Percentiles rank a stretch among this genome's conserved stretches.
phyloP scores from a whole-genome alignment of 768 basidiomycete genomes.

The Pleurotus platypus region DNA sequence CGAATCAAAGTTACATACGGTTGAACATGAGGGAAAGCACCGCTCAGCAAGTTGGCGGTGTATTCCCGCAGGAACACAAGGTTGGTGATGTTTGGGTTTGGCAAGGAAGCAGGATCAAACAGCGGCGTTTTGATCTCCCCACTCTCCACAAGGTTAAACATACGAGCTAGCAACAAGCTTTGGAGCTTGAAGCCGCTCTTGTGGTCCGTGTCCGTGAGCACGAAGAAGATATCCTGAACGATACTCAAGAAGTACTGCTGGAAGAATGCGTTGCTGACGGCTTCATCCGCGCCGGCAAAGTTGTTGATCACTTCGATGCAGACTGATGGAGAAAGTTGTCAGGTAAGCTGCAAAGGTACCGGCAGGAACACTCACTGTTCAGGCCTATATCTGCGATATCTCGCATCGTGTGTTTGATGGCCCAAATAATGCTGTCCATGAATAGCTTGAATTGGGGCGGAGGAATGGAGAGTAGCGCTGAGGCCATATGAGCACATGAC shows the following conservation, averaged over 20 bases:
- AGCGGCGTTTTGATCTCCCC: slow-evolving; percentile 79
- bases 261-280: slow-evolving; percentile 90
- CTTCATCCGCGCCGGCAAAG: slow-evolving; percentile 75
- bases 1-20: slow-evolving; percentile 43
- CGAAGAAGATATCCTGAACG: slow-evolving; percentile 95
- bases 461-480: slow-evolving; percentile 81
- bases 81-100: slow-evolving; percentile 74
- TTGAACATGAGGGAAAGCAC: slow-evolving; percentile 91
- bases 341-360: slow-evolving; percentile 10
- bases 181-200: slow-evolving; percentile 99
- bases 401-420: slow-evolving; percentile 98
- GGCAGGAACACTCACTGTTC: slow-evolving; percentile 48
- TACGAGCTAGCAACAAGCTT: slow-evolving; percentile 81
- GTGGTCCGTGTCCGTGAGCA: slow-evolving; percentile 96
- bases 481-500: slow-evolving; percentile 3
- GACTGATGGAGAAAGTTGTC: slow-evolving; percentile 41
- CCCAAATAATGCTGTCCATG: slow-evolving; percentile 99
- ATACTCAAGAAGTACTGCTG: slow-evolving; percentile 92
- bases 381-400: slow-evolving; percentile 93
- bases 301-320: slow-evolving; percentile 95
- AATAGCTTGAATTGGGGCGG: slow-evolving; percentile 93
- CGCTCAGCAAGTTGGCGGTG: slow-evolving; percentile 79
- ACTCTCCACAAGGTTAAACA: slow-evolving; percentile 90
- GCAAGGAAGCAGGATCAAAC: slow-evolving; percentile 72
- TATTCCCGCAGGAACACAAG: slow-evolving; percentile 79